Evolutionary conservation across 371 early-diverging fungal species (phyloP).

Genomic region (Mortierella sp.): DNA sequence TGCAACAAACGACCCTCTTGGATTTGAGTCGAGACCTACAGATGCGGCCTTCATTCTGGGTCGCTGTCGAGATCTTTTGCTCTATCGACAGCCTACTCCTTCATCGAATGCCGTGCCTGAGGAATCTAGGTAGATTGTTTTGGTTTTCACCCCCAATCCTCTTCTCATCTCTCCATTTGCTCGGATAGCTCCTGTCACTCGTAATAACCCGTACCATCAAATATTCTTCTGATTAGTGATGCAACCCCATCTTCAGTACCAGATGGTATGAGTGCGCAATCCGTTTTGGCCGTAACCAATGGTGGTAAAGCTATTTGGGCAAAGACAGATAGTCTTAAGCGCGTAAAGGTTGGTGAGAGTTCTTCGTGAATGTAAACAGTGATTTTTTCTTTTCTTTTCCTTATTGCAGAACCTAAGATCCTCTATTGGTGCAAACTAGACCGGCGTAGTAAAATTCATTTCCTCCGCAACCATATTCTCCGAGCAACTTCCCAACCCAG

Average conservation of each 20-base stretch:
- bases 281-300: constrained; percentile 70
- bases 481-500: constrained; percentile 43
- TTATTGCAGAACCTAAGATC: not conserved
- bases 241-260: constrained; percentile 40
- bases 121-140: not conserved
- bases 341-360: constrained; percentile 40
- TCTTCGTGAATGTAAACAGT: not conserved
- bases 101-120: constrained; percentile 6
- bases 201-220: too few species aligned
- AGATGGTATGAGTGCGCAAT: constrained; percentile 66
- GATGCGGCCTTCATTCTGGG: constrained; percentile 66
- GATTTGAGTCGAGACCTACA: constrained; percentile 60
- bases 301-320: constrained; percentile 75
- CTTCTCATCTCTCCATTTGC: too few species aligned
- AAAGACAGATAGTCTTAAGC: constrained; percentile 33
- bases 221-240: too few species aligned
- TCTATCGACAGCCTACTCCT: constrained; percentile 63
- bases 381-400: not conserved
- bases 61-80: constrained; percentile 73
- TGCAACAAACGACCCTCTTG: constrained; percentile 61
- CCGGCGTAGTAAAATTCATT: constrained; percentile 60
- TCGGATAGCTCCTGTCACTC: too few species aligned
- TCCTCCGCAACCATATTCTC: constrained; percentile 60
- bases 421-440: constrained; percentile 34
- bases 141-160: too few species aligned